phyloP scores from a whole-genome alignment of 2,329 filamentous ascomycete genomes.

The Fusarium hostae region DNA sequence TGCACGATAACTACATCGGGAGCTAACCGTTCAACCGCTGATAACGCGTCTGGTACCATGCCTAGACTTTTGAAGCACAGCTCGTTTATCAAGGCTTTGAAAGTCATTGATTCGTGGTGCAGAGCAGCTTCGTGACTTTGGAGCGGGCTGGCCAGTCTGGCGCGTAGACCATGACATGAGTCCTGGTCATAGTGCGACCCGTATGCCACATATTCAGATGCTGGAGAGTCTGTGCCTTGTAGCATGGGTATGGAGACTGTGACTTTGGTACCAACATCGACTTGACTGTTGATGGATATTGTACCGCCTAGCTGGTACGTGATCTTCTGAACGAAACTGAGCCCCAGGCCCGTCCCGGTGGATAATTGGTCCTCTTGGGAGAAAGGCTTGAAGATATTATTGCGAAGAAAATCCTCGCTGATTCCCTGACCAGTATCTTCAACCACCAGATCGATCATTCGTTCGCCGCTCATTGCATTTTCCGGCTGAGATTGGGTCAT shows the following conservation, averaged over 20 bases:
- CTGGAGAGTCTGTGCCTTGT: not conserved
- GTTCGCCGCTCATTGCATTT: not conserved
- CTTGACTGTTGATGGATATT: slow-evolving; percentile 63
- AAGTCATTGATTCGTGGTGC: not conserved
- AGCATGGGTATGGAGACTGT: slow-evolving; percentile 47
- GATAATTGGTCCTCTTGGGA: slow-evolving; percentile 70
- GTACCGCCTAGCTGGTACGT: slow-evolving; percentile 66
- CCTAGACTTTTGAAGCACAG: slow-evolving; percentile 2
- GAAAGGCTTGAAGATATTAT: slow-evolving; percentile 71
- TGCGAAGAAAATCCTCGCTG: slow-evolving; percentile 68
- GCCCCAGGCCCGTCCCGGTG: slow-evolving; percentile 70
- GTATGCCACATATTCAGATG: not conserved
- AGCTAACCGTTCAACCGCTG: not conserved
- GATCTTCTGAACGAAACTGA: slow-evolving; percentile 71
- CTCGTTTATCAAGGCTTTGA: not conserved
- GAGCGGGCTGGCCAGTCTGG: not conserved
- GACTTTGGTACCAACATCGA: slow-evolving; percentile 51
- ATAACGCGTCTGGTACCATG: not conserved
- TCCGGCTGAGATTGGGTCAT: slow-evolving; percentile 32
- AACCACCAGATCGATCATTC: slow-evolving; percentile 56
- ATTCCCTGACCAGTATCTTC: slow-evolving; percentile 75
- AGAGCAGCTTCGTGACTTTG: rapidly evolving
- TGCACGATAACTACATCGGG: slow-evolving; percentile 43
- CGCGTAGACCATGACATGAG: slow-evolving; percentile 45
- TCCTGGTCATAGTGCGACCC: slow-evolving; percentile 17